Evolutionary conservation across 2,329 filamentous ascomycete genomes (phyloP).

Genomic region (Claviceps lovelessii): DNA sequence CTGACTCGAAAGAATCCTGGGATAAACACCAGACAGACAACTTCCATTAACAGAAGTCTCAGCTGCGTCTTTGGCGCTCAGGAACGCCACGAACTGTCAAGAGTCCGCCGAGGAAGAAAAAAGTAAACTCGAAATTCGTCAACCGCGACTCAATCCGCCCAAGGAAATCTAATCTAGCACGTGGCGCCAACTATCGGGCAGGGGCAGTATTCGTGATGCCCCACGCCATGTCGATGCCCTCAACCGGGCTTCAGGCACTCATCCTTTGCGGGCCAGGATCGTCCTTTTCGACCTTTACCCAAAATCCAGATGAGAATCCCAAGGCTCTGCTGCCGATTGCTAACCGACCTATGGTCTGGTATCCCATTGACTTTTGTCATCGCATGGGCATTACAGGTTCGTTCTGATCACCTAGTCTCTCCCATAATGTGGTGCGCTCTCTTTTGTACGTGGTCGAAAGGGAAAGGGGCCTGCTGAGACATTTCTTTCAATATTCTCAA

Average conservation of each 20-base stretch:
- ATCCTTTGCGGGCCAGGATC: slow-evolving; percentile 73
- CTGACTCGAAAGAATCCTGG: slow-evolving; percentile 4
- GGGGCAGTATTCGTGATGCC: slow-evolving; percentile 39
- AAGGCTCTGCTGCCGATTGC: slow-evolving; percentile 73
- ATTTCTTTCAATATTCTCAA: background rate
- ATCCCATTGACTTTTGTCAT: slow-evolving; percentile 74
- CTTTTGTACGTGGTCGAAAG: background rate
- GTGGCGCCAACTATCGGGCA: background rate
- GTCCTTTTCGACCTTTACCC: slow-evolving; percentile 70
- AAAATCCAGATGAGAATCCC: slow-evolving; percentile 64
- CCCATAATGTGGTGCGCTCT: background rate
- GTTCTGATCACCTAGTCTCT: slow-evolving; percentile 12
- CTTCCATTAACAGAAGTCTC: background rate
- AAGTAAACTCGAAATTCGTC: background rate
- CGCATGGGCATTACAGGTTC: slow-evolving; percentile 62
- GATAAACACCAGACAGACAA: background rate
- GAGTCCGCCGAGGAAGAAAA: background rate
- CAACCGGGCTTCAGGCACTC: slow-evolving; percentile 66
- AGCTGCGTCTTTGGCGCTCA: background rate
- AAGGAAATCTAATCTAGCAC: background rate
- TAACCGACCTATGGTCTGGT: slow-evolving; percentile 82
- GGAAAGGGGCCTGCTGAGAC: background rate
- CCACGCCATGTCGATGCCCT: slow-evolving; percentile 58
- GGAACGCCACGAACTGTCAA: background rate
- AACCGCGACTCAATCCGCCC: background rate